Evolutionary conservation across 768 basidiomycete species (phyloP), one percentile per base, ranked within the genome.

Genomic region (Leccinum boreale): DNA sequence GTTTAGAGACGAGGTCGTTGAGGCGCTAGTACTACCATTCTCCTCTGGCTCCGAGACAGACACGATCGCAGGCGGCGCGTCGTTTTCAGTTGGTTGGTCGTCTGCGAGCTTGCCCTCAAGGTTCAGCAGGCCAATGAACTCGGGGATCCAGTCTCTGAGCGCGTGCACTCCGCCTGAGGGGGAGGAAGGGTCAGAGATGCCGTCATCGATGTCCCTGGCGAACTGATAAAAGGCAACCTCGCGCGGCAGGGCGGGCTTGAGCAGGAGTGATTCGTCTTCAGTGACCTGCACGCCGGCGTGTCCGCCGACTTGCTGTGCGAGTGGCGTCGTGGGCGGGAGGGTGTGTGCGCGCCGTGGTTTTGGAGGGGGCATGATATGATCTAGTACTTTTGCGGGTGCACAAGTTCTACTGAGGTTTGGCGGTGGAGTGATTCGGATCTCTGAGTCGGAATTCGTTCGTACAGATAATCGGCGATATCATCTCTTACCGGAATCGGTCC

Each of bases 81-180:
- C 56, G 21, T 36, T 14, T 15, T 39, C 59, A 6, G 23, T 24
- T 24, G 45, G 52, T 52, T 42, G 69, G 59, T 11, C 45, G 60
- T 57, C 59, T 44, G 55, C 58, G 5, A 71, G 58, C 54, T 47
- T 63, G 67, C n/a, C 90, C 87, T 70, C 90, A 75, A 96, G 73
- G 60, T 76, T 83, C 42, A 97, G 75, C 4, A 89, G 88, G 3
- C 96, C 96, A 45, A 86, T 78, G 71, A 92, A 97, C 44, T 76
- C 80, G 11, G 94, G 91, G 5, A 89, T 79, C 69, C 83, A 93
- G 2, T 75, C 79, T 39, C 74, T 77, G 44, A 92, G 77, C 0
- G 26, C 29, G 4, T 62, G 52, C 14, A 62, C 23, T 50, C 59
- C 33, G 52, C 57, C 21, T 24, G 45, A 46, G 23, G 44, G 8